These are phyloP conservation scores for Suillus spraguei DNA, from an alignment of 768 basidiomycete genomes.

Conservation along the genomic window DNA sequence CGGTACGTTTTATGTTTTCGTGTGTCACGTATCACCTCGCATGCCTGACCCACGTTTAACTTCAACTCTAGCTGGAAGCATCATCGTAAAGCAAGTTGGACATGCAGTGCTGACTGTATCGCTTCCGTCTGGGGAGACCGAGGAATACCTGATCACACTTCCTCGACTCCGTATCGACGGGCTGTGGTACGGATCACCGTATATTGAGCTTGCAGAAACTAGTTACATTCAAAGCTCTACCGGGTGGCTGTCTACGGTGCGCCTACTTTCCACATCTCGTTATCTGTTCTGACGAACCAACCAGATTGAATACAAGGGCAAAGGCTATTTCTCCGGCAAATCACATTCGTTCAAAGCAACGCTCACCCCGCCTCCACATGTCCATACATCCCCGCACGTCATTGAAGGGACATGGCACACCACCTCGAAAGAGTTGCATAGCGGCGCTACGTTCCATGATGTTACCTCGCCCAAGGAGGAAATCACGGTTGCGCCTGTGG, in stretches of 20 bases:
- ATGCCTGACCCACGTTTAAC: slow-evolving; percentile 9
- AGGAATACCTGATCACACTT: slow-evolving; percentile 88
- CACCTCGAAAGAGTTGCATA: slow-evolving; percentile 51
- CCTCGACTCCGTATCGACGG: slow-evolving; percentile 93
- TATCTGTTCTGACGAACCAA: slow-evolving; percentile 29
- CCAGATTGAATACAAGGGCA: slow-evolving; percentile 93
- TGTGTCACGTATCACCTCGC: neutral
- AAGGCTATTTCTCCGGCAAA: slow-evolving; percentile 93
- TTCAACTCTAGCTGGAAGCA: slow-evolving; percentile 53
- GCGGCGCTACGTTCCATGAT: slow-evolving; percentile 70
- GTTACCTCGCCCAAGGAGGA: slow-evolving; percentile 75
- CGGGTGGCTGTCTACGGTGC: slow-evolving; percentile 58
- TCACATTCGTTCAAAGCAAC: slow-evolving; percentile 91
- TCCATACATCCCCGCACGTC: slow-evolving; percentile 46
- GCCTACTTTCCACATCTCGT: neutral
- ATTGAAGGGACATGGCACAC: slow-evolving; percentile 85
- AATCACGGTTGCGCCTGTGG: slow-evolving; percentile 61
- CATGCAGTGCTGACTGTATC: slow-evolving; percentile 83
- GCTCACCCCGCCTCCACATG: slow-evolving; percentile 53
- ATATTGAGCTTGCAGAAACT: slow-evolving; percentile 87
- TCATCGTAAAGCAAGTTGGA: slow-evolving; percentile 93
- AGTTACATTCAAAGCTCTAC: slow-evolving; percentile 75
- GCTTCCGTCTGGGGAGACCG: slow-evolving; percentile 54
- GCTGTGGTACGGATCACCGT: slow-evolving; percentile 87
- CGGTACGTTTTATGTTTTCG: slow-evolving; percentile 40